phyloP scores from a whole-genome alignment of 192 early-diverging fungal genomes.

The Umbelopsis sp. region DNA sequence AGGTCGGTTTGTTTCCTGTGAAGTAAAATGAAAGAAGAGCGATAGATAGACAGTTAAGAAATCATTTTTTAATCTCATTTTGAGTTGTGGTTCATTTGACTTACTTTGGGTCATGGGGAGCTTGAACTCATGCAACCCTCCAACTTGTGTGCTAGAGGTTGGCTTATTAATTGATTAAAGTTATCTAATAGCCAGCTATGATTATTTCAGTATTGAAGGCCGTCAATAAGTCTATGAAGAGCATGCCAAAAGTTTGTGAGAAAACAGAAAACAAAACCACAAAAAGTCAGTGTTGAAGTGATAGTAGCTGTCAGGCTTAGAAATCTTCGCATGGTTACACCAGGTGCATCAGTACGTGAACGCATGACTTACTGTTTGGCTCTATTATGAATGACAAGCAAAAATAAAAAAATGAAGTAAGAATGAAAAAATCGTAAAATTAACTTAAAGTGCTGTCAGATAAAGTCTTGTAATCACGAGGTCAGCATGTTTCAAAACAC shows the following conservation, averaged over 20 bases:
- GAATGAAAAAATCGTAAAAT: neutral
- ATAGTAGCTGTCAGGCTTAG: neutral
- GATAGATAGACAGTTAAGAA: slow-evolving; percentile 13
- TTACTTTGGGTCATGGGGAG: neutral
- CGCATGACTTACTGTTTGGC: slow-evolving; percentile 7
- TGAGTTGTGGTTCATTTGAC: too few species aligned
- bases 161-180: neutral
- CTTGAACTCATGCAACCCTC: neutral
- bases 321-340: slow-evolving; percentile 1
- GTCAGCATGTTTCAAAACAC: neutral
- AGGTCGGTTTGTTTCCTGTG: slow-evolving; percentile 7
- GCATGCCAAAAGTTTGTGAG: neutral
- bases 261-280: neutral
- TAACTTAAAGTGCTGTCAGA: neutral
- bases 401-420: too few species aligned
- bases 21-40: neutral
- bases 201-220: neutral
- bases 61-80: neutral
- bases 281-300: neutral
- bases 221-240: neutral
- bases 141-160: neutral
- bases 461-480: slow-evolving; percentile 1
- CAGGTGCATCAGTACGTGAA: neutral
- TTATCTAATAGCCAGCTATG: neutral
- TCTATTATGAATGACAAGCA: too few species aligned